Evolutionary conservation across 495 filamentous ascomycete species (phyloP).

Genomic region (Xylaria palmicola): DNA sequence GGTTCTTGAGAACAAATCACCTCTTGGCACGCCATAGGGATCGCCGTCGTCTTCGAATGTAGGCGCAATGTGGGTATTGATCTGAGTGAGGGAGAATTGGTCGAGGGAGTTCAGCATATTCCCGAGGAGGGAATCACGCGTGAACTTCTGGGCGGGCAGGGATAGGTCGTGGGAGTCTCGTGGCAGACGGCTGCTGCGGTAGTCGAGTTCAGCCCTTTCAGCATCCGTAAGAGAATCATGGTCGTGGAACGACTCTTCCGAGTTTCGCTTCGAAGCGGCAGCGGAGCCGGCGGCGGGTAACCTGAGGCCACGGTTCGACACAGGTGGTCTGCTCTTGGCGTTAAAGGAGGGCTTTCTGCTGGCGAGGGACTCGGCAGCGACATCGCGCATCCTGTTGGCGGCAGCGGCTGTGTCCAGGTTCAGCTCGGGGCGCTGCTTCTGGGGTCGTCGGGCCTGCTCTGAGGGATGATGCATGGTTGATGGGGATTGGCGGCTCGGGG

Average conservation of each 20-base stretch:
- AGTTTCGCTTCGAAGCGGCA: slow-evolving; percentile 20
- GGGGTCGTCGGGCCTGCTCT: slow-evolving; percentile 30
- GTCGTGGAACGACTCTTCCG: slow-evolving; percentile 29
- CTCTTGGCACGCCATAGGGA: slow-evolving; percentile 29
- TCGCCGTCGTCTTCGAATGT: slow-evolving; percentile 41
- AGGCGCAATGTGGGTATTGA: slow-evolving; percentile 30
- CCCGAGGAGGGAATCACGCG: slow-evolving; percentile 83
- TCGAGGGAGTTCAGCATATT: slow-evolving; percentile 91
- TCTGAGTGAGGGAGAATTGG: slow-evolving; percentile 62
- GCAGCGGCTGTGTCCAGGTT: slow-evolving; percentile 28
- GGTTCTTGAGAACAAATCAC: slow-evolving; percentile 24
- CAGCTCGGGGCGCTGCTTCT: slow-evolving; percentile 30
- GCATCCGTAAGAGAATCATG: slow-evolving; percentile 22
- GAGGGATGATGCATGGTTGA: slow-evolving; percentile 32
- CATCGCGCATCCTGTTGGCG: slow-evolving; percentile 21
- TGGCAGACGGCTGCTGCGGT: slow-evolving; percentile 23
- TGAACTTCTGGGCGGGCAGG: slow-evolving; percentile 68
- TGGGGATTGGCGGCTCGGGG: slow-evolving; percentile 10
- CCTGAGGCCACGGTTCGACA: slow-evolving; percentile 30
- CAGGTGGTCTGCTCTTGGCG: slow-evolving; percentile 29
- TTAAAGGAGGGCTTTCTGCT: slow-evolving; percentile 14
- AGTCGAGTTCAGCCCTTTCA: slow-evolving; percentile 36
- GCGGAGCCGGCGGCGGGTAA: slow-evolving; percentile 16
- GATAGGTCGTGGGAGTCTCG: slow-evolving; percentile 89
- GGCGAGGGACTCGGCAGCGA: slow-evolving; percentile 23